Evolutionary conservation across 495 filamentous ascomycete species (phyloP).

Genomic region (Neurospora tetrasperma): DNA sequence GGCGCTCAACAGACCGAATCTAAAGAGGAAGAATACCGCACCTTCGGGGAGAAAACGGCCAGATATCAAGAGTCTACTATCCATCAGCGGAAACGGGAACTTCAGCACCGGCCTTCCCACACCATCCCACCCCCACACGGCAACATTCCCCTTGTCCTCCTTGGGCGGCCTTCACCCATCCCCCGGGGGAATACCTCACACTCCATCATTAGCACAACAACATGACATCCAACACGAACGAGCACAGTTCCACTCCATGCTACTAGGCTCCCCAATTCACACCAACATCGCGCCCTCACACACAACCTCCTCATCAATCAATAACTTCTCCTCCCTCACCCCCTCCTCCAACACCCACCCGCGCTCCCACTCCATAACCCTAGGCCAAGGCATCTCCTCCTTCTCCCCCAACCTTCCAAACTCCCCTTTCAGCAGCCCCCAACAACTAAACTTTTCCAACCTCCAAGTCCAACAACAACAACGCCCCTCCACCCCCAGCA

Average conservation of each 20-base stretch:
- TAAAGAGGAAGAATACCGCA: conserved; percentile 33
- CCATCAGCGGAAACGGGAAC: conserved; percentile 15
- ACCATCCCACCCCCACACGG: conserved; percentile 20
- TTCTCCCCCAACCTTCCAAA: background rate
- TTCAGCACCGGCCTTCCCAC: conserved; percentile 18
- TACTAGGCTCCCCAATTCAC: conserved; percentile 16
- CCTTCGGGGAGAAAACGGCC: conserved; percentile 23
- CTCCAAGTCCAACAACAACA: conserved; percentile 5
- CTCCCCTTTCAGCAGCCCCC: conserved; percentile 15
- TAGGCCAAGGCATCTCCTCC: conserved; percentile 3
- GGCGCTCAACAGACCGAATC: conserved; percentile 19
- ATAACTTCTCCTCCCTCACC: conserved; percentile 14
- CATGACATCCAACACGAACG: conserved; percentile 11
- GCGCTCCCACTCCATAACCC: background rate
- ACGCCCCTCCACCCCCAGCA: conserved; percentile 12
- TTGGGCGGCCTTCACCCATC: conserved; percentile 15
- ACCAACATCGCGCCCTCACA: background rate
- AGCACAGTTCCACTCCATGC: conserved; percentile 5
- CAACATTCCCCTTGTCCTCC: conserved; percentile 23
- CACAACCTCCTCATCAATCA: background rate
- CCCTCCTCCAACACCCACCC: background rate
- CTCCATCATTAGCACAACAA: conserved; percentile 15
- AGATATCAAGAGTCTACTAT: conserved; percentile 19
- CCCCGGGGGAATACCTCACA: conserved; percentile 20
- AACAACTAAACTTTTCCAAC: conserved; percentile 16